A percentile compares a stretch with the other conserved stretches of the same genome.
phyloP scores from a whole-genome alignment of 2,329 filamentous ascomycete genomes.

The Botryotinia convoluta region DNA sequence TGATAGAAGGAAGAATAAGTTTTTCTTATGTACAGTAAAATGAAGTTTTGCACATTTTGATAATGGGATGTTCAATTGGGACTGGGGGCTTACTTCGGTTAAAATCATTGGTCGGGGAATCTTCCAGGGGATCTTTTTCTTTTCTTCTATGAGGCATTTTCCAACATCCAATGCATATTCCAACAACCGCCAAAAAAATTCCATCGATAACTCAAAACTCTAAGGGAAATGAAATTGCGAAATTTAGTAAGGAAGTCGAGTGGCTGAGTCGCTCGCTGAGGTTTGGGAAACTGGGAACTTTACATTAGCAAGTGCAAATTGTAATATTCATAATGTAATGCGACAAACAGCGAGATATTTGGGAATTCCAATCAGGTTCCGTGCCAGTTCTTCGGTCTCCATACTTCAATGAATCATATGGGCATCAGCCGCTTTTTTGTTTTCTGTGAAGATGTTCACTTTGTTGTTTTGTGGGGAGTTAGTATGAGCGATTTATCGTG shows the following conservation, averaged over 20 bases:
- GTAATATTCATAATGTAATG: neutral
- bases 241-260: neutral
- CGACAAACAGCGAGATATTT: neutral
- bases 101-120: slow-evolving; percentile 1
- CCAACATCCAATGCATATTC: neutral
- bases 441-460: neutral
- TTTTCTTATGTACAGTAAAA: neutral
- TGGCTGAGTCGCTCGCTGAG: neutral
- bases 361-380: neutral
- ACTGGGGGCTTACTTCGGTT: neutral
- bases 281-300: neutral
- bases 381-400: neutral
- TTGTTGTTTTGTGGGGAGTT: neutral
- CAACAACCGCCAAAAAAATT: neutral
- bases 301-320: neutral
- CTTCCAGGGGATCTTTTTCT: neutral
- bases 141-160: slow-evolving; percentile 9
- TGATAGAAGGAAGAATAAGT: neutral
- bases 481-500: neutral
- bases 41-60: neutral
- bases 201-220: neutral
- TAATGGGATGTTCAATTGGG: neutral
- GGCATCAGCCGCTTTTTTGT: neutral
- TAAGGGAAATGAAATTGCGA: neutral
- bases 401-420: neutral